Conservation (phyloP, 768 basidiomycete species). For the Solioccasus polychromus region DNA sequence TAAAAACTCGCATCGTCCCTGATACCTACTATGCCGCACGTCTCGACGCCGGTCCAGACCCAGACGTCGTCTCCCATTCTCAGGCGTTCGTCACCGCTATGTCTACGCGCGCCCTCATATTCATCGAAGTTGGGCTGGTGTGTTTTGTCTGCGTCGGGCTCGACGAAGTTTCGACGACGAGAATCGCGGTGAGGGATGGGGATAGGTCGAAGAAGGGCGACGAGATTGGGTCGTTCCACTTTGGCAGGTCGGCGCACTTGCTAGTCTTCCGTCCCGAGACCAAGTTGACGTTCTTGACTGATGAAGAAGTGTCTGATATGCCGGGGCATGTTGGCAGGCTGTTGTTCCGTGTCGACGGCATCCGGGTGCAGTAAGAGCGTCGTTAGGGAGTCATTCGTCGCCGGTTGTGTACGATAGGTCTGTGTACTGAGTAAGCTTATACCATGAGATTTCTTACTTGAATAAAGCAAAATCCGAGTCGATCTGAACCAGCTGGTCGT, state of each 20-base stretch:
- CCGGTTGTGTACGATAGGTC: too few relatives aligned
- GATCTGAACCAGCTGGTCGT: too few relatives aligned
- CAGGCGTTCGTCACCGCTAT: conserved; percentile 41
- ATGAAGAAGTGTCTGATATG: background rate
- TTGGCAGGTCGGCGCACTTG: conserved; percentile 55
- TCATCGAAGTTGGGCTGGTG: conserved; percentile 60
- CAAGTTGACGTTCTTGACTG: conserved; percentile 17
- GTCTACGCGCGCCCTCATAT: conserved; percentile 55
- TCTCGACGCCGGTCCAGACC: conserved; percentile 27
- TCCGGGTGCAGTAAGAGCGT: too few relatives aligned
- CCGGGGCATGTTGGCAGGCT: conserved; percentile 18
- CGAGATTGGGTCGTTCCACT: conserved; percentile 61
- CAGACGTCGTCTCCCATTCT: conserved; percentile 21
- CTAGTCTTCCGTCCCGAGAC: conserved; percentile 42
- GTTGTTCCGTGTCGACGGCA: conserved; percentile 21
- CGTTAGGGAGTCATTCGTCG: too few relatives aligned
- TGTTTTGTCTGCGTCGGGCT: conserved; percentile 61
- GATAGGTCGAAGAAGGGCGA: conserved; percentile 50
- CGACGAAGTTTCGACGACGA: conserved; percentile 61
- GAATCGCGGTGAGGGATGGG: conserved; percentile 44
- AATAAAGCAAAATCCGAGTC: too few relatives aligned
- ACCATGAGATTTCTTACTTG: too few relatives aligned
- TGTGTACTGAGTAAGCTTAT: too few relatives aligned
- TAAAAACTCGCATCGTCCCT: conserved; percentile 42
- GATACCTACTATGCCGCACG: conserved; percentile 49